Base-by-base conservation (phyloP, 306 rosid genomes). In the Dalbergia cultrata region DNA sequence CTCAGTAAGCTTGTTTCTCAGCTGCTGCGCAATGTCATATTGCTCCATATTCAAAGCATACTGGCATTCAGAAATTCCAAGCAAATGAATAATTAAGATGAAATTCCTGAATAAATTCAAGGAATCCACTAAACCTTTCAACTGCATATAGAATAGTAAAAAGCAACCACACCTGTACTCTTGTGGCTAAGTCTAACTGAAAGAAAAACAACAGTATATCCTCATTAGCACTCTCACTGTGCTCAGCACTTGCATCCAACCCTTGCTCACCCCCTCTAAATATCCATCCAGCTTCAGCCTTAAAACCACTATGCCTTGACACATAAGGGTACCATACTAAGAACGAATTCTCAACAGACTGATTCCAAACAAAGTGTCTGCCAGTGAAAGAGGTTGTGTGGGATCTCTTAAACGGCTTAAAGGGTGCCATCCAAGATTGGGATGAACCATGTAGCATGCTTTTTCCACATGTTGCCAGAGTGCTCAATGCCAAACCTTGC, bases 1-100 rank as follows among this genome's bases (percentile, higher is more conserved):
- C 97, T 95, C 99, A 6, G 99, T 72, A 68, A 95, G 90, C 82
- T 90, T 95, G 85, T 81, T 93, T 74, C 97, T 88, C 89, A 95
- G 89, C 85, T 93, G 90, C 79, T 90, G 87, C 22, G 97, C 99
- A 73, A 87, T 85, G 68, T 93, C 97, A 85, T 95, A 95, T 87
- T 95, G 86, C 81, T 95, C 97, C 89, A 85, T 81, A 72, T 95
- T 95, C 75, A 95, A 84, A 58, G 99, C 97, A 80, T 85, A 89
- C 97, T 93, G 92, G 18, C 67, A 88, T 17, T 56, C 58, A 70
- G 47, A 68, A 74, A 41, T 82, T 74, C 73, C 77, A 81, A 72
- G 84, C 73, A 79, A 58, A 44, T n/a, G 19, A 83, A 72, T 9
- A 45, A 66, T 19, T 45, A 57, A 60, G 43, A 54, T 54, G 21